Base-by-base conservation (phyloP, 768 basidiomycete genomes). In the Calocybe indica region DNA sequence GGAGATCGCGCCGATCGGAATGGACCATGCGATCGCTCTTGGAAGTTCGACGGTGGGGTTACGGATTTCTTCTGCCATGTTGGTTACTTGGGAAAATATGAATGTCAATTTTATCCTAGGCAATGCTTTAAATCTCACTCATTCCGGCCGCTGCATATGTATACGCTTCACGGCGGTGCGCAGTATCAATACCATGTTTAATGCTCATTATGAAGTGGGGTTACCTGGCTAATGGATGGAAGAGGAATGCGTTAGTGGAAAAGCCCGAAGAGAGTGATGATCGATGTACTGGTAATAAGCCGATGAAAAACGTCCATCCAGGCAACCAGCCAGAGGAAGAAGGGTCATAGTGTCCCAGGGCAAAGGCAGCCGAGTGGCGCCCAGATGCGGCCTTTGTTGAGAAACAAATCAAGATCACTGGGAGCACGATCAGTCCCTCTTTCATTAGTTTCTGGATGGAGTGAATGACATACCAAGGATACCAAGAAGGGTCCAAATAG, bases 241-340 rank as follows among this genome's bases (percentile, higher is more conserved):
- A 29, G 32, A 11, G 37, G 4, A 22, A 43, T 32, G 6, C 15
- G 14, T 55, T 11, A 54, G 45, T 28, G 43, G 14, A 7, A 11
- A 39, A 38, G n/a, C 32, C n/a, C 43, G 28, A 15, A 43, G n/a
- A 14, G 29, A 45, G 9, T 7, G 5, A 6, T 13, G 5, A 40
- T 2, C 5, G 39, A 45, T 73, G 49, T 64, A 80, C 79, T 37
- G 76, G 79, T 15, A 81, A 68, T 14, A 83, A 56, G 31, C 82
- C 82, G 32, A 83, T 79, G 59, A 83, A 85, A 57, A 83, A 85
- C 0, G 80, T 71, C 82, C 82, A 85, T 31, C 79, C 83, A 9
- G 78, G 70, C 1, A 72, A 73, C 83, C 83, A 85, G 5, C 83
- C 83, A 0, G 83, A 79, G n/a, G 66, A 61, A n/a, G 80, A 75